Conservation (phyloP, 169 alveolate species). For the Plasmodium coatneyi region DNA sequence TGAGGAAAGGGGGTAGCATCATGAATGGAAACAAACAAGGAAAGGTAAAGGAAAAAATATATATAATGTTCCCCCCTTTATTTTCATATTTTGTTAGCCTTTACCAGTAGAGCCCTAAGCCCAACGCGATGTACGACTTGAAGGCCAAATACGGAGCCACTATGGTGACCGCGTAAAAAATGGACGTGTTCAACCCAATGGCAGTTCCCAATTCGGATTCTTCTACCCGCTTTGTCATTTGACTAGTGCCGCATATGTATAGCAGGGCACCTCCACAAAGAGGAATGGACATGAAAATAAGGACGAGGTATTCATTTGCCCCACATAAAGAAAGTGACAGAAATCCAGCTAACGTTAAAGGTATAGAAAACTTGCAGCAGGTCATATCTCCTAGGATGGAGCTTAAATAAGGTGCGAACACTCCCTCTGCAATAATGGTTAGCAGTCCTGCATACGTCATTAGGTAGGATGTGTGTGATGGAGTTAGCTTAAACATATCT, state of each 20-base stretch:
- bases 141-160: conserved; percentile 62
- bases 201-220: conserved; percentile 63
- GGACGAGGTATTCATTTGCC: conserved; percentile 38
- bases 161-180: conserved; percentile 62
- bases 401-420: conserved; percentile 61
- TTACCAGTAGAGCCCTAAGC: conserved; percentile 51
- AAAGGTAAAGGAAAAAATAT: background rate
- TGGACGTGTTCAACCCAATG: conserved; percentile 50
- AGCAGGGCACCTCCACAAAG: conserved; percentile 67
- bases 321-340: conserved; percentile 59
- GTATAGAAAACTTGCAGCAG: conserved; percentile 52
- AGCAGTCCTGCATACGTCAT: conserved; percentile 67
- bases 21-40: background rate
- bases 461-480: conserved; percentile 59
- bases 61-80: background rate
- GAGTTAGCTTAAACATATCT: conserved; percentile 69
- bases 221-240: conserved; percentile 66
- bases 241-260: conserved; percentile 73
- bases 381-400: conserved; percentile 49
- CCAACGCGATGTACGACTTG: conserved; percentile 47
- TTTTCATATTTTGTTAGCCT: background rate
- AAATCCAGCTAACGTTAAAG: conserved; percentile 52
- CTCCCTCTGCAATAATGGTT: conserved; percentile 55
- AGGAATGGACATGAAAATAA: conserved; percentile 55
- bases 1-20: background rate